Evolutionary conservation across 2,329 filamentous ascomycete species (phyloP).

Genomic region (Aspergillus texensis): DNA sequence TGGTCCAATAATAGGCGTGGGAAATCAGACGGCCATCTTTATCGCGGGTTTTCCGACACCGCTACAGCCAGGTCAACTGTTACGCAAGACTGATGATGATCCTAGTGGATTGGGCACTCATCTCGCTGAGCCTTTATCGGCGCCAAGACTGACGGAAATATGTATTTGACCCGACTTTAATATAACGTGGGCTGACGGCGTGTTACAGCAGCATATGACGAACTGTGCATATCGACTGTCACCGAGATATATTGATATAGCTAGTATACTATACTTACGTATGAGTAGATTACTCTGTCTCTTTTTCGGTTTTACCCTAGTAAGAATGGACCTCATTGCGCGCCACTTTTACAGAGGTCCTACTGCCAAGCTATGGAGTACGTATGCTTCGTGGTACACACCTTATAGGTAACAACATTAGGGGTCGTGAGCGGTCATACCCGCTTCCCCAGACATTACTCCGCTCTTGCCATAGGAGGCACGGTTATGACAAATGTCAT

Average conservation of each 20-base stretch:
- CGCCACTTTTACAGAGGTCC: background rate
- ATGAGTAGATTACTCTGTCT: background rate
- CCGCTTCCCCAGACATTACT: constrained; percentile 1
- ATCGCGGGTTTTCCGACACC: background rate
- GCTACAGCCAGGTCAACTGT: background rate
- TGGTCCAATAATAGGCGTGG: background rate
- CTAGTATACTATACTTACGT: background rate
- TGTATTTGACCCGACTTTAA: background rate
- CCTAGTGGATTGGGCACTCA: background rate
- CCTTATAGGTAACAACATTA: background rate
- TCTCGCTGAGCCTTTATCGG: background rate
- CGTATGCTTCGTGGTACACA: constrained; percentile 4
- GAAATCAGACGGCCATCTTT: background rate
- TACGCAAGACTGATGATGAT: background rate
- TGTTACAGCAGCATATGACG: background rate
- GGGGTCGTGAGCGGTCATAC: background rate
- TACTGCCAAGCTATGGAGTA: constrained; percentile 1
- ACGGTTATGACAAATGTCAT: background rate
- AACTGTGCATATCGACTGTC: background rate
- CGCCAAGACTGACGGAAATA: background rate
- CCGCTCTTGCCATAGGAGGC: background rate
- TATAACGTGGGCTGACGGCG: background rate
- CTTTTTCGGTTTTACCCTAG: background rate
- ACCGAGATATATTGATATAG: background rate
- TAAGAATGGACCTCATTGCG: background rate